Percentiles rank a stretch among this genome's conserved stretches.
These are phyloP conservation scores for Ochetophila trinervis DNA, from an alignment of 306 rosid species.

Conservation along the genomic window DNA sequence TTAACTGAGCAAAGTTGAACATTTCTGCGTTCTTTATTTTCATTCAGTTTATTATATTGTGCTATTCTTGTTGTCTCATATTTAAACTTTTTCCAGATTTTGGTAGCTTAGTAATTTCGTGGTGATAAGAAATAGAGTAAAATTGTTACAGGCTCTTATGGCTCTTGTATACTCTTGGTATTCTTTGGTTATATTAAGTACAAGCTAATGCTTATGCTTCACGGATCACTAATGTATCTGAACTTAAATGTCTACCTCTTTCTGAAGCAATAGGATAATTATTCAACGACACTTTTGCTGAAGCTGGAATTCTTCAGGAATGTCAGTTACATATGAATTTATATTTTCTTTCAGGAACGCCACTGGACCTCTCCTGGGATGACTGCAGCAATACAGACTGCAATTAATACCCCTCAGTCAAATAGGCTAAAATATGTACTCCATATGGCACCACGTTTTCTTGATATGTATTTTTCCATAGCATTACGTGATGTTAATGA, in stretches of 20 bases:
- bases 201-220: not conserved
- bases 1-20: too few relatives aligned
- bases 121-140: not conserved
- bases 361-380: constrained; percentile 94
- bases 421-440: constrained; percentile 74
- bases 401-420: constrained; percentile 66
- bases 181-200: not conserved
- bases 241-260: not conserved
- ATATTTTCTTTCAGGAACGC: constrained; percentile 65
- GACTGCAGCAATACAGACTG: constrained; percentile 55
- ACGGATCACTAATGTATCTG: not conserved
- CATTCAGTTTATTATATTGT: too few relatives aligned
- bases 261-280: not conserved
- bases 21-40: too few relatives aligned
- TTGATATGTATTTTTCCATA: constrained; percentile 74
- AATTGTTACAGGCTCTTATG: not conserved
- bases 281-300: not conserved
- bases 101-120: not conserved
- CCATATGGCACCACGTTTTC: constrained; percentile 58
- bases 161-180: not conserved
- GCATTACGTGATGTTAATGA: constrained; percentile 69
- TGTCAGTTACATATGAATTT: constrained; percentile 20
- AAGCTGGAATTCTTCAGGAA: not conserved
- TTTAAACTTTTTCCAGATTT: not conserved
- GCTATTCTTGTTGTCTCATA: not conserved